Base-by-base conservation (phyloP, 257 asterid genomes). In the Penstemon davidsonii region DNA sequence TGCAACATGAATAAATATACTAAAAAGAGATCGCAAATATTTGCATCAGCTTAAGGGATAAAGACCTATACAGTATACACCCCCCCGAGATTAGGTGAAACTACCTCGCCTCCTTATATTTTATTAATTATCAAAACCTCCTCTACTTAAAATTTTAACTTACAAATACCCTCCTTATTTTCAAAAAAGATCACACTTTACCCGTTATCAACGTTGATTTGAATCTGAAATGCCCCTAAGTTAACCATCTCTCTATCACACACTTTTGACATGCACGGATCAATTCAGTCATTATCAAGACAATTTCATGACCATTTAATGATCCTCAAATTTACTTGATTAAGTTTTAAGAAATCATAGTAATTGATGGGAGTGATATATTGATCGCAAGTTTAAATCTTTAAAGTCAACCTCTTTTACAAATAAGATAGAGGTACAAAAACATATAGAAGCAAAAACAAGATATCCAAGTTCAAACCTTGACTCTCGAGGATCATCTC, bases 401-500 rank as follows among this genome's bases (percentile, higher is more conserved):
- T 53, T 53, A 41, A 55, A 12, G 6, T 12, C n/a, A 44, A 2
- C 58, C 53, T 55, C 12, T 51, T 37, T 37, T 33, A 66, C 11
- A 8, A 65, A 62, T 39, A 69, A 45, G 60, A 10, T 52, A 15
- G 19, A 45, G 60, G 43, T 57, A 64, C 56, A 44, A 12, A 40
- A 33, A 64, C 8, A 44, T 4, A 8, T 54, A 49, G 40, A 56
- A 77, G 55, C 67, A 59, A 49, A 10, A 53, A 38, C 68, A 36
- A 52, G 55, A 70, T 49, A 46, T 71, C 60, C 46, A 66, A 80
- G 76, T 74, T 64, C 84, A 49, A 57, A 93, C 99, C 97, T 88
- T 77, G 87, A 62, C 87, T 88, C 87, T 91, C 99, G 50, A 91
- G 91, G 82, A 94, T 85, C 99, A 94, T 72, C 87, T 94, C 99